Base-by-base conservation (phyloP, 176 grass and related monocot genomes). In the Panicum miliaceum region DNA sequence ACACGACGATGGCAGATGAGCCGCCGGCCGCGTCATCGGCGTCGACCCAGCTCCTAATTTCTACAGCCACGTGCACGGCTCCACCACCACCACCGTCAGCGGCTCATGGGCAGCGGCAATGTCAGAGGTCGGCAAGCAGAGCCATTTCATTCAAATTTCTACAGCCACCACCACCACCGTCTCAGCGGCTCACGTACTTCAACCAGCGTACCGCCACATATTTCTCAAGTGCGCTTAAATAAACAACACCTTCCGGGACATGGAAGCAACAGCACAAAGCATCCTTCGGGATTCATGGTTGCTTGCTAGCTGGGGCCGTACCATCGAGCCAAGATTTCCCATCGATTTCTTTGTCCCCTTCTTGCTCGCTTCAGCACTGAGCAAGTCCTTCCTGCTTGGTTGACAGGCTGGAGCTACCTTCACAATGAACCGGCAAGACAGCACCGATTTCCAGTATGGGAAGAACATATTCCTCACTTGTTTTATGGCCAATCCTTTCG, bases 371-470 rank as follows among this genome's bases (percentile, higher is more conserved):
- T 40, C 7, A 68, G 36, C 65, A 42, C 37, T 16, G 18, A 52
- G 53, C 32, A 8, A 10, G n/a, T 61, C 58, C 11, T 61, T 61
- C 25, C 34, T 20, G 32, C 14, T 19, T 18, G 7, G 64, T 26
- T 46, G 18, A 68, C 20, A 72, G n/a, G 43, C 7, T 72, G n/a
- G 42, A 29, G 14, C 0, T 0, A 72, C 29, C n/a, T 48, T 29
- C 42, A 71, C 41, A 22, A 13, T 6, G 3, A 4, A 11, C 36
- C 29, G 13, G 4, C 18, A 14, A 27, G 8, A 25, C 71, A 73
- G 32, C 71, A 73, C 43, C 13, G 71, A 73, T 73, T 73, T 73
- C 46, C 71, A 73, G 71, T 52, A 52, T 52, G 71, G 71, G 46
- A 73, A 48, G 65, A 68, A 73, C 26, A 34, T 18, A 32, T 52